Conservation (phyloP, 2,329 filamentous ascomycete genomes). For the Nectriaceae sp. region DNA sequence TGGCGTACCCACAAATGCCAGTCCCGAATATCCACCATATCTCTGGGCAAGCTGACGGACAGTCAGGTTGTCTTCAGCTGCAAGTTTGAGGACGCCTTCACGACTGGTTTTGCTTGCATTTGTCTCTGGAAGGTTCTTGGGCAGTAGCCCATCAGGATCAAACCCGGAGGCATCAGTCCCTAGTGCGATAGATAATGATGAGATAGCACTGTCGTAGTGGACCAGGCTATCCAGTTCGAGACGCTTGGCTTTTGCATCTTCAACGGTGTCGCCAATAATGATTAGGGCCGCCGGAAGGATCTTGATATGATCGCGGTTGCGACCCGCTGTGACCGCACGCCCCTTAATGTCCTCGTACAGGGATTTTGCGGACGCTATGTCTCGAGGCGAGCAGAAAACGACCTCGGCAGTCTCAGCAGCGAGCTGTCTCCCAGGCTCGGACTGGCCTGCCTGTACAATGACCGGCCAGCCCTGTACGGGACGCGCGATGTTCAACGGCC, state of each 20-base stretch:
- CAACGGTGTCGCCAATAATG: conserved; percentile 49
- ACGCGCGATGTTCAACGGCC: conserved; percentile 52
- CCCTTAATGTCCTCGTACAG: conserved; percentile 55
- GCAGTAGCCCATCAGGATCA: conserved; percentile 51
- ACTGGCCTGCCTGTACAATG: conserved; percentile 56
- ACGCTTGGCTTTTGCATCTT: conserved; percentile 51
- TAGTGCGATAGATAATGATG: conserved; percentile 50
- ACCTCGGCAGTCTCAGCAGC: conserved; percentile 55
- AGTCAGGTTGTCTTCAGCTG: conserved; percentile 45
- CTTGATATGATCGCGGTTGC: conserved; percentile 48
- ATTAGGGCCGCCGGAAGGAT: conserved; percentile 54
- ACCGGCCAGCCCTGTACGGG: conserved; percentile 58
- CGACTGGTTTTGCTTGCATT: conserved; percentile 55
- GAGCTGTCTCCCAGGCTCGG: conserved; percentile 51
- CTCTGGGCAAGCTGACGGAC: conserved; percentile 54
- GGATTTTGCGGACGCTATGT: conserved; percentile 46
- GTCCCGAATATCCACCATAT: conserved; percentile 50
- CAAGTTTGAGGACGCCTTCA: conserved; percentile 46
- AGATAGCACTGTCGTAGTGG: conserved; percentile 56
- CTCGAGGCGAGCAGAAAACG: conserved; percentile 52
- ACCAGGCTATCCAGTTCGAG: conserved; percentile 52
- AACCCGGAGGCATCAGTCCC: conserved; percentile 49
- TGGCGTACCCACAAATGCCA: conserved; percentile 51
- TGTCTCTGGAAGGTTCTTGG: conserved; percentile 51
- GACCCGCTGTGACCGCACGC: conserved; percentile 45